Evolutionary conservation across 345 rosid genomes (phyloP), one percentile per base, ranked within the genome.

Genomic region (Linum tenue): DNA sequence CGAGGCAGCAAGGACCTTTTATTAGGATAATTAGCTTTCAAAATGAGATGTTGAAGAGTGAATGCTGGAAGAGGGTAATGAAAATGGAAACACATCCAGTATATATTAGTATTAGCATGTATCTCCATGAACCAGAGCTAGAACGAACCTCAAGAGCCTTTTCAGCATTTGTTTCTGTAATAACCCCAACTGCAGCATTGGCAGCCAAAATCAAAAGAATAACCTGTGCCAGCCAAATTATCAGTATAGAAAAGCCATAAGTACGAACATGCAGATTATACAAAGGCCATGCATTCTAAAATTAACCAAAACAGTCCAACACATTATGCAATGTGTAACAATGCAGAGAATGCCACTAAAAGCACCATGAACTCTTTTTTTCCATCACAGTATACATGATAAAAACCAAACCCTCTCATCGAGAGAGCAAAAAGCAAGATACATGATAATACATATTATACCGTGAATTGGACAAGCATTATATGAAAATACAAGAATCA

Each of bases 151-250:
- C 96, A 72, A 94, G 97, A 42, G 97, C 99, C 79, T 85, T 94
- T 79, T 94, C 99, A 50, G 97, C 99, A 85, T 94, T 94, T 56
- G 99, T 94, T 85, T 90, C 99, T 7, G 99, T 94, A 63, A 94
- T 94, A 61, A 94, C 96, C 57, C 97, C 97, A 8, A 94, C 99
- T 1, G 97, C 92, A 50, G 99, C 97, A 87, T 94, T 94, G 79
- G 97, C 99, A 76, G 97, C 99, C 83, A 94, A 81, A 82, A 94
- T 90, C 77, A 94, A 76, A 62, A 94, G 80, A 75, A 94, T 94
- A 57, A 94, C 99, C 97, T 94, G 83, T 51, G 56, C 51, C 69
- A 35, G 53, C 17, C 39, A 62, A 55, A 67, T 67, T 59, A 63
- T 73, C 60, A 61, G 37, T 50, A 68, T 48, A 62, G 60, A 68